Evolutionary conservation across 495 filamentous ascomycete genomes (phyloP), one percentile per base, ranked within the genome.

Genomic region (Cercophora scortea): DNA sequence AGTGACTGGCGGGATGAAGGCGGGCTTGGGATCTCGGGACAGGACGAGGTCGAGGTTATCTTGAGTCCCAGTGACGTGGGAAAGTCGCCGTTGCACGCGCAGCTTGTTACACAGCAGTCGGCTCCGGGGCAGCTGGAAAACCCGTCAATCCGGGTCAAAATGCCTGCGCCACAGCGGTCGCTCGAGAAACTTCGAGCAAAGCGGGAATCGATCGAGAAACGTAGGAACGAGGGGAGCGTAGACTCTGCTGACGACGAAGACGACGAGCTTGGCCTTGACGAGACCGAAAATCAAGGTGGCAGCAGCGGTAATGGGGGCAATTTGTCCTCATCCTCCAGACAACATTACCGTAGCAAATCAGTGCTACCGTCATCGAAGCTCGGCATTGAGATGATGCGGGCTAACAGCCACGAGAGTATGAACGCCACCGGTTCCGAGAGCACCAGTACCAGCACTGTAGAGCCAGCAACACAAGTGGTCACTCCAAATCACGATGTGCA

Each of bases 231-330:
- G 54, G 83, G 86, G 57, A 88, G 81, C 11, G 62, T 69, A 4
- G 89, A 93, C 59, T 94, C 88, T 32, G 89, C 89, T 0, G 90
- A 94, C 60, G 90, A 95, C 59, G 90, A 96, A 67, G 90, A 96
- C 47, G 90, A 95, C 47, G 90, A 94, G 60, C 79, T 94, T 10
- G 88, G 87, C 8, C 79, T 94, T 9, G 88, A 87, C 8, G 54
- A 33, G 19, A 76, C 76, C 33, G 71, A 77, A 7, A 78, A 83
- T 18, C 68, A 79, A 12, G 78, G 76, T 55, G 85, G 79, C 53
- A 55, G 84, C 47, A 50, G 54, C 46, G 47, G 45, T 9, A 50
- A 50, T 35, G 45, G 52, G 32, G 49, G 86, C 33, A 75, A 73
- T 19, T 62, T 63, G 9, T 67, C 71, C 32, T 72, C 80, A n/a